phyloP scores from a whole-genome alignment of 306 rosid genomes.

The Vigna radiata region DNA sequence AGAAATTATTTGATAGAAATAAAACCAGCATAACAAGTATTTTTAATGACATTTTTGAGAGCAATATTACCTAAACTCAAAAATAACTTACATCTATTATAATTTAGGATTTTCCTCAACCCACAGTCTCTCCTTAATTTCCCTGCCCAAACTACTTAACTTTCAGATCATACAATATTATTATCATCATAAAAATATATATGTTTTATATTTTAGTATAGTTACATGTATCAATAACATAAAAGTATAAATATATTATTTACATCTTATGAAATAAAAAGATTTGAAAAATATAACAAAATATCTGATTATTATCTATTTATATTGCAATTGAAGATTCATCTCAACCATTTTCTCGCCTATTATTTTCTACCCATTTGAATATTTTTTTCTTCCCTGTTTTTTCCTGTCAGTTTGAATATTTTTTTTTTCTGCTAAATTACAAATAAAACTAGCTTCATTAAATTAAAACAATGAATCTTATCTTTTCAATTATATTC shows the following conservation, averaged over 20 bases:
- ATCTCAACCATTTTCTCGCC: background rate
- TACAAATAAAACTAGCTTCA: background rate
- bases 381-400: background rate
- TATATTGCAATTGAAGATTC: background rate
- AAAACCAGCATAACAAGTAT: slow-evolving; percentile 37
- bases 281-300: background rate
- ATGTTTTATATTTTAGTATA: background rate
- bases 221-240: background rate
- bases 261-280: background rate
- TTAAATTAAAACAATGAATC: slow-evolving; percentile 21
- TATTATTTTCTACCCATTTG: background rate
- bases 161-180: background rate
- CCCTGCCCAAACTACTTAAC: background rate
- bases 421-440: background rate
- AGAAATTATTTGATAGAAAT: slow-evolving; percentile 11
- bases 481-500: slow-evolving; percentile 18
- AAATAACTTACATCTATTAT: background rate
- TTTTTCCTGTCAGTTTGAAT: background rate
- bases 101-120: background rate
- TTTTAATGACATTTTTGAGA: background rate
- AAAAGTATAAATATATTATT: background rate
- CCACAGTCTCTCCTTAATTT: background rate
- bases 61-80: background rate
- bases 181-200: background rate
- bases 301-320: background rate